These are phyloP conservation scores for Lipomyces mesembrius DNA, from an alignment of 805 yeast genomes.

Conservation along the genomic window DNA sequence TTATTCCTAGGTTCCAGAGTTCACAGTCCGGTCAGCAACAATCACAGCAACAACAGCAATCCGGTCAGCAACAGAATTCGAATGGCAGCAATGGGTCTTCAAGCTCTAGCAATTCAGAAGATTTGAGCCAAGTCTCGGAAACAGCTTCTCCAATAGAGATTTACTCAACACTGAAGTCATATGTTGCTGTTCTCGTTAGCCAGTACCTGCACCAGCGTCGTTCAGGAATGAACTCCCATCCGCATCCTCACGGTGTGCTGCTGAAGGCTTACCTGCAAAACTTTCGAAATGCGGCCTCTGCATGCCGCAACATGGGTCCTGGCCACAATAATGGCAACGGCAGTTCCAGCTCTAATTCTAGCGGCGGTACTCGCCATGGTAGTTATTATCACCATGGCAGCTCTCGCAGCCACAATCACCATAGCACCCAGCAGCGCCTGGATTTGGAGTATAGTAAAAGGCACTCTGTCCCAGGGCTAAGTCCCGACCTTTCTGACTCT, in stretches of 20 bases:
- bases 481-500: slow-evolving; percentile 33
- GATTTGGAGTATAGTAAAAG: slow-evolving; percentile 18
- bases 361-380: not conserved
- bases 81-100: slow-evolving; percentile 11
- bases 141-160: slow-evolving; percentile 12
- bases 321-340: not conserved
- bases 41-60: slow-evolving; percentile 14
- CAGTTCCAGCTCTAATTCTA: slow-evolving; percentile 4
- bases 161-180: slow-evolving; percentile 17
- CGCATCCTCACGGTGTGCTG: slow-evolving; percentile 28
- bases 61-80: slow-evolving; percentile 9
- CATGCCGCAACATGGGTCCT: not conserved
- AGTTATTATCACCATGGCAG: not conserved
- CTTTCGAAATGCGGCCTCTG: slow-evolving; percentile 19
- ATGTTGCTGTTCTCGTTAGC: slow-evolving; percentile 24
- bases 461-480: slow-evolving; percentile 22
- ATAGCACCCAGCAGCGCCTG: not conserved
- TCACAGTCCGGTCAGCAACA: not conserved
- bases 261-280: slow-evolving; percentile 22
- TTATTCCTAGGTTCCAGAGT: slow-evolving; percentile 19
- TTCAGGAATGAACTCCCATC: slow-evolving; percentile 24
- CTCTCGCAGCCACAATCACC: slow-evolving; percentile 8
- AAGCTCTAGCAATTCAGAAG: slow-evolving; percentile 9
- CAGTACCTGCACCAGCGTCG: slow-evolving; percentile 31
- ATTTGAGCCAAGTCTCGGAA: not conserved